Base-by-base conservation (phyloP, 164 flowering plant genomes). In the Stephania cephalantha region DNA sequence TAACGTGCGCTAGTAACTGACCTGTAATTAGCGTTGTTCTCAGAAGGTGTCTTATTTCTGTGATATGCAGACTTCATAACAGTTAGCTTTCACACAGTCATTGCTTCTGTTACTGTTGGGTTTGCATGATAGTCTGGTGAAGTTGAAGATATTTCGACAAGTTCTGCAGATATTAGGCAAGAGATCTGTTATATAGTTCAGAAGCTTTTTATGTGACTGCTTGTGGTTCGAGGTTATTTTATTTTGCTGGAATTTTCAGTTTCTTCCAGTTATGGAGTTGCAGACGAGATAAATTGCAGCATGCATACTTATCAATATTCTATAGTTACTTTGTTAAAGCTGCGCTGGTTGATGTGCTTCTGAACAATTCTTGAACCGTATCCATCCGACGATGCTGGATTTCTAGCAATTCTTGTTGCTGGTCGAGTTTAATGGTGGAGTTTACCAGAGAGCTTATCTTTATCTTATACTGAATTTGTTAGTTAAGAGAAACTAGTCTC, bases 361-460 rank as follows among this genome's bases (percentile, higher is more conserved):
- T 76, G 22, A 87, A 87, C 85, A 90, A 85, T 82, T 88, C 85
- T 80, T 78, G 79, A 81, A 80, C 86, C 84, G 76, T 46, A 69
- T 80, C 87, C 85, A 76, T 83, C 87, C 71, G 69, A 74, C 66
- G 64, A 22, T 78, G 70, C 68, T 72, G 74, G 70, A 81, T 65
- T 76, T 63, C 72, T 77, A 80, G 73, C 73, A 75, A 31, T 73
- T 72, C 76, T 74, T 68, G 44, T 69, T 76, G 70, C 75, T 48
- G 20, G 55, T 74, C 75, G 74, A 80, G 71, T 75, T 70, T 79
- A 65, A 83, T 81, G 87, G 83, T 83, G 91, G 87, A 81, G 79
- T 83, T 77, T 69, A 80, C 86, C 70, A 77, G 80, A 76, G 76
- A 76, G 77, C 44, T 78, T 69, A 61, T 69, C 46, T 74, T 72